Evolutionary conservation across 768 basidiomycete species (phyloP), one percentile per base, ranked within the genome.

Genomic region (Cytidiella melzeri): DNA sequence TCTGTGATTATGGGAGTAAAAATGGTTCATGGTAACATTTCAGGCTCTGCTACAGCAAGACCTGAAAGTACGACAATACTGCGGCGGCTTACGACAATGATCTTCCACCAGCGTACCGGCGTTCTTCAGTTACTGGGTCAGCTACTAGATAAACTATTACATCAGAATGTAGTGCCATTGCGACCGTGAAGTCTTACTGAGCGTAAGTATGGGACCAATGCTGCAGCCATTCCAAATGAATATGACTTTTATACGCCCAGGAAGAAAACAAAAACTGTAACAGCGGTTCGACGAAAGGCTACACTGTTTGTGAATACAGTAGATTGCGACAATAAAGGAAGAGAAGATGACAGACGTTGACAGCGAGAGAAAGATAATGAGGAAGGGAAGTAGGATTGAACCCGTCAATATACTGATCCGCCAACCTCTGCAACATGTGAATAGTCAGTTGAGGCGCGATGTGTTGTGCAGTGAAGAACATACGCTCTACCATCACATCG

Each of bases 401-500:
- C 30, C 7, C 44, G 56, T 49, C 50, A 34, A 30, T 26, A 47
- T 52, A 45, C 47, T 39, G 57, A 61, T 20, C 63, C 63, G 30
- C 63, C 63, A 49, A 64, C 63, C 63, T 64, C 63, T 64, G 55
- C 21, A 42, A 26, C 15, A 9, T 43, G 18, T 23, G 18, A n/a
- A 24, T n/a, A 4, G 47, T 50, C 38, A 56, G 54, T 13, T 18
- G 25, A 12, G 42, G 28, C 10, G 27, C 30, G 18, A 34, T 38
- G 27, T 49, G 43, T 19, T 25, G 51, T 34, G 27, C 51, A 54
- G 39, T 50, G 43, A 25, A 41, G 11, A n/a, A 77, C 83, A 55
- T 72, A 94, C 92, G 92, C 72, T 95, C 92, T 52, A 95, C 87
- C 86, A 93, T 90, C 54, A 94, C 93, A 75, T 97, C 93, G 68